Evolutionary conservation across 2,329 filamentous ascomycete genomes (phyloP).

Genomic region (Pyricularia grisea): DNA sequence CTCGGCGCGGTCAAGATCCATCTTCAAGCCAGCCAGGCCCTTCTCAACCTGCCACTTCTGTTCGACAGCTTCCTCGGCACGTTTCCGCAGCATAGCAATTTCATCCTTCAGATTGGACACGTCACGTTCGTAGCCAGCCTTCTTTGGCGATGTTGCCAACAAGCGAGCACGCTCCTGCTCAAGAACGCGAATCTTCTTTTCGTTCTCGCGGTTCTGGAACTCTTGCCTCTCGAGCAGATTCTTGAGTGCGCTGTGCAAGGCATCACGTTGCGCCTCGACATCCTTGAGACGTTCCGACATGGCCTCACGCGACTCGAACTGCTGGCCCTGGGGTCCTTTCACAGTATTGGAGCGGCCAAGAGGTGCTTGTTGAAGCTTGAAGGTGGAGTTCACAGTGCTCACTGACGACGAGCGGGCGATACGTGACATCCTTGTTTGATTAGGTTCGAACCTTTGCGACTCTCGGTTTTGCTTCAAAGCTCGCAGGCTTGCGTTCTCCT

Average conservation of each 20-base stretch:
- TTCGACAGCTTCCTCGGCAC: conserved; percentile 88
- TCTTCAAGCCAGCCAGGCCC: conserved; percentile 47
- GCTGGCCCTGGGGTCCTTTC: conserved; percentile 28
- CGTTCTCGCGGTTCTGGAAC: conserved; percentile 71
- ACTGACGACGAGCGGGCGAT: conserved; percentile 19
- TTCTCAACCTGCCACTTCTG: conserved; percentile 62
- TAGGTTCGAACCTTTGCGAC: not conserved
- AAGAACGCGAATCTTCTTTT: conserved; percentile 68
- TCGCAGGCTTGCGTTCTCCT: conserved; percentile 52
- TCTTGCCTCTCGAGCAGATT: conserved; percentile 79
- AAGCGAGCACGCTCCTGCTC: conserved; percentile 72
- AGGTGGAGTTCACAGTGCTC: conserved; percentile 18
- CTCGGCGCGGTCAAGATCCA: conserved; percentile 92
- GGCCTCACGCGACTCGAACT: conserved; percentile 53
- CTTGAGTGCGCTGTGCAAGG: conserved; percentile 78
- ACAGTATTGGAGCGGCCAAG: conserved; percentile 47
- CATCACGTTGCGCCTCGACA: conserved; percentile 87
- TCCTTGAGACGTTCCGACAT: conserved; percentile 79
- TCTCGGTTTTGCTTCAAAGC: not conserved
- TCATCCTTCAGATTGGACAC: conserved; percentile 73
- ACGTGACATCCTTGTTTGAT: not conserved
- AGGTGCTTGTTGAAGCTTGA: conserved; percentile 19
- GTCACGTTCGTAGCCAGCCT: conserved; percentile 75
- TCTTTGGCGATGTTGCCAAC: conserved; percentile 57
- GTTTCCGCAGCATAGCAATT: conserved; percentile 71